These are phyloP conservation scores for Penicillium sp. DNA, from an alignment of 2,329 filamentous ascomycete species.

Conservation along the genomic window DNA sequence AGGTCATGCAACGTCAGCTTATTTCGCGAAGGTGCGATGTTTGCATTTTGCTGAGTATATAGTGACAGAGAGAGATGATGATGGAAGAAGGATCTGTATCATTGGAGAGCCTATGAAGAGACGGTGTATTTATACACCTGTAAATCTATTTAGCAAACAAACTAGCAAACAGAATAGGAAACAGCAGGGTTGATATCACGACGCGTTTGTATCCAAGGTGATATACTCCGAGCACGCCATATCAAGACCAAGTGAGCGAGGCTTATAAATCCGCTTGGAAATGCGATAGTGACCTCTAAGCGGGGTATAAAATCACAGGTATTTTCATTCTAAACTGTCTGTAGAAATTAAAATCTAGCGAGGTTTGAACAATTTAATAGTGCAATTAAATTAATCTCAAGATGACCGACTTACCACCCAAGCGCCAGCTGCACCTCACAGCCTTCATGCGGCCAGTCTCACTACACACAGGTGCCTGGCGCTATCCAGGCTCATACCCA, in stretches of 20 bases:
- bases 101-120: no score
- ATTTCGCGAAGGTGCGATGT: no score
- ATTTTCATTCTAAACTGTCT: neutral
- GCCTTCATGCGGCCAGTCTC: slow-evolving; percentile 60
- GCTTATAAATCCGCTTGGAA: slow-evolving; percentile 4
- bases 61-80: no score
- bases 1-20: no score
- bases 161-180: no score
- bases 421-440: slow-evolving; percentile 51
- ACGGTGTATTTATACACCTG: no score
- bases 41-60: no score
- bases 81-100: no score
- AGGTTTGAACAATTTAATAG: neutral
- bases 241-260: neutral
- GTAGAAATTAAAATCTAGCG: no score
- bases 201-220: no score
- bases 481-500: slow-evolving; percentile 54
- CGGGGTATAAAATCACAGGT: neutral
- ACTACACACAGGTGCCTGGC: slow-evolving; percentile 57
- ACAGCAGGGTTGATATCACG: no score
- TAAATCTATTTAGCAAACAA: no score
- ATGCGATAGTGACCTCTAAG: neutral
- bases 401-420: slow-evolving; percentile 16
- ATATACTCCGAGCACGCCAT: neutral
- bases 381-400: neutral